Percentiles rank a stretch among this genome's conserved stretches.
Conservation (phyloP, 345 rosid species). For the Microthlaspi erraticum region DNA sequence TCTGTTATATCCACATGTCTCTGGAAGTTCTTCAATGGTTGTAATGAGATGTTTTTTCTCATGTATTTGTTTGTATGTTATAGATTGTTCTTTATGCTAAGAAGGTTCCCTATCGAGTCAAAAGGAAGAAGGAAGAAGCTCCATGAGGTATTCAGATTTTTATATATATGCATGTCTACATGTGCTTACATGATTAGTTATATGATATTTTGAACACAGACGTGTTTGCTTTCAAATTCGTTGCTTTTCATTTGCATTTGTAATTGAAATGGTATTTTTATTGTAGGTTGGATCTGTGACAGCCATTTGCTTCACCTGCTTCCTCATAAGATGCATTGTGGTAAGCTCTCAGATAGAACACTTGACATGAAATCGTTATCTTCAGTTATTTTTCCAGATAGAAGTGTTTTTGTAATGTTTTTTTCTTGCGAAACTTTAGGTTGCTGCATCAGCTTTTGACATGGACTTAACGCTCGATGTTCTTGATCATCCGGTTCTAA, state of each 20-base stretch:
- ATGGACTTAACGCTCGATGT: conserved; percentile 79
- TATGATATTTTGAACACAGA: not conserved
- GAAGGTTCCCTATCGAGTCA: conserved; percentile 96
- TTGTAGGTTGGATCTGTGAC: conserved; percentile 97
- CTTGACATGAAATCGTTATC: not conserved
- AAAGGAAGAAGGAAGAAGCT: conserved; percentile 99
- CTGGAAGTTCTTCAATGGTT: conserved; percentile 16
- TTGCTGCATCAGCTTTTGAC: conserved; percentile 82
- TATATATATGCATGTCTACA: not conserved
- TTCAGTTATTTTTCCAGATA: not conserved
- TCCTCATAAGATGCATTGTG: conserved; percentile 90
- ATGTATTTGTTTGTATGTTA: conserved; percentile 25
- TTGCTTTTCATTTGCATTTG: conserved; percentile 2
- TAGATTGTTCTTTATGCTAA: conserved; percentile 94
- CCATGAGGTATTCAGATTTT: conserved; percentile 68
- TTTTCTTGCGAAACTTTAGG: conserved; percentile 49
- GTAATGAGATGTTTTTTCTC: conserved; percentile 8
- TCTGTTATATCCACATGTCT: conserved; percentile 14
- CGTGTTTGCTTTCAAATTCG: not conserved
- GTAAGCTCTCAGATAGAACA: conserved; percentile 52
- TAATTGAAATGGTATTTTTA: conserved; percentile 10
- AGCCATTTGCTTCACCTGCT: conserved; percentile 95
- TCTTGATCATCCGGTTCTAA: conserved; percentile 87
- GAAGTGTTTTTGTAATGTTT: not conserved
- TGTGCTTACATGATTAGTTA: conserved; percentile 19